Conservation (phyloP, 2,329 filamentous ascomycete species). For the Scortechinia acanthostroma region DNA sequence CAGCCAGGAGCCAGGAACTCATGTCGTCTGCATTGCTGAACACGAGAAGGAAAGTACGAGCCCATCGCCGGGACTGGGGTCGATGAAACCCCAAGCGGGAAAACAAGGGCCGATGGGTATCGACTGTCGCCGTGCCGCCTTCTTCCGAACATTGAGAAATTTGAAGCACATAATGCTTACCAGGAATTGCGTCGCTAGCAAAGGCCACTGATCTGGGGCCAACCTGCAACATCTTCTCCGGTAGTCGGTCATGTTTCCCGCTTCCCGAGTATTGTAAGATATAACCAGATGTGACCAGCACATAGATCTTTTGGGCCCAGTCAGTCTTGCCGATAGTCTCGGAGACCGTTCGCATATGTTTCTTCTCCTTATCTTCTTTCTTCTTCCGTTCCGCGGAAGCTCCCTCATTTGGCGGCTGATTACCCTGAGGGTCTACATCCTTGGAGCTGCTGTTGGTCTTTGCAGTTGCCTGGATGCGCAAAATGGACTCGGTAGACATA, state of each 20-base stretch:
- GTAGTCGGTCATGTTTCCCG: slow-evolving; percentile 31
- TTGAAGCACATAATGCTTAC: slow-evolving; percentile 36
- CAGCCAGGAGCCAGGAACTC: slow-evolving; percentile 29
- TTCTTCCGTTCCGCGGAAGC: slow-evolving; percentile 13
- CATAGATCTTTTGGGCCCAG: slow-evolving; percentile 32
- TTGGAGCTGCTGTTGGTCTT: neutral
- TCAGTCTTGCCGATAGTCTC: slow-evolving; percentile 25
- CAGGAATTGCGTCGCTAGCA: slow-evolving; percentile 36
- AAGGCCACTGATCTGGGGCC: slow-evolving; percentile 34
- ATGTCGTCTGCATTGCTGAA: slow-evolving; percentile 31
- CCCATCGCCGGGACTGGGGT: slow-evolving; percentile 18
- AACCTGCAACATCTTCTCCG: slow-evolving; percentile 34
- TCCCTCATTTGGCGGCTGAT: too few species aligned
- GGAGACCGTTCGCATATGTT: slow-evolving; percentile 22
- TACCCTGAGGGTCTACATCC: too few species aligned
- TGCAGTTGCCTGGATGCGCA: neutral
- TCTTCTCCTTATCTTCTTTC: slow-evolving; percentile 21
- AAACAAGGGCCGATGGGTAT: slow-evolving; percentile 18
- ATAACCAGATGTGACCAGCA: slow-evolving; percentile 30
- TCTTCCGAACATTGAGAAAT: slow-evolving; percentile 26
- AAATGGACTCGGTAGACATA: neutral
- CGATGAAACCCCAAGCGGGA: slow-evolving; percentile 27
- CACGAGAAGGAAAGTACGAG: slow-evolving; percentile 29
- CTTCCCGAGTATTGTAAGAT: slow-evolving; percentile 33
- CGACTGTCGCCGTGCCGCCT: slow-evolving; percentile 6